These are phyloP conservation scores for Russula brevipes DNA, from an alignment of 768 basidiomycete species.

Conservation along the genomic window DNA sequence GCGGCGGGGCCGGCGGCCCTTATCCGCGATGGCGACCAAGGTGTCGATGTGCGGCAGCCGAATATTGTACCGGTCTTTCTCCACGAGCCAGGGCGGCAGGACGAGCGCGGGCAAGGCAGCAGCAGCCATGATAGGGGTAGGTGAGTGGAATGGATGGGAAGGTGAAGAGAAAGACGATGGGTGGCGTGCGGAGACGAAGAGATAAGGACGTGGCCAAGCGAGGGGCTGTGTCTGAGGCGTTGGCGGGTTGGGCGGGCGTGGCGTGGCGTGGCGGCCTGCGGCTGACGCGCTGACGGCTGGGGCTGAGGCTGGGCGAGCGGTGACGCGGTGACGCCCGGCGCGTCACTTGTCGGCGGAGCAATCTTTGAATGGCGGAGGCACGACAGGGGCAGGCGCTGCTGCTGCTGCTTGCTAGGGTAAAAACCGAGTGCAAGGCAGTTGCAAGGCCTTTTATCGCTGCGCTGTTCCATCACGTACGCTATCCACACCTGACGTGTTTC, in stretches of 20 bases:
- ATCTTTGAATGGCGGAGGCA: not conserved
- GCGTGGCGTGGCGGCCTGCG: no score
- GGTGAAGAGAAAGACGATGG: not conserved
- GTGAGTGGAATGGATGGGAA: not conserved
- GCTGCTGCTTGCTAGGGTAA: no score
- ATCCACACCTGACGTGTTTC: not conserved
- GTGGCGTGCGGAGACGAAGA: no score
- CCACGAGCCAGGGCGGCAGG: slow-evolving; percentile 10
- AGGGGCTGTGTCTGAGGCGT: not conserved
- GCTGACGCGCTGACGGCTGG: no score
- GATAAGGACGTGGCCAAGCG: not conserved
- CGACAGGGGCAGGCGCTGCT: no score
- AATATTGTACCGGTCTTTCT: slow-evolving; percentile 6
- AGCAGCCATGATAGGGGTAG: not conserved
- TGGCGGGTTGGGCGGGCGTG: no score
- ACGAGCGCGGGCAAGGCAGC: slow-evolving; percentile 3
- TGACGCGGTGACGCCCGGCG: not conserved
- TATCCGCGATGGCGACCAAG: slow-evolving; percentile 11
- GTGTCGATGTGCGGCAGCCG: slow-evolving; percentile 12
- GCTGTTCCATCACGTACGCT: not conserved
- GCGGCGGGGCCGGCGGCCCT: slow-evolving; percentile 12
- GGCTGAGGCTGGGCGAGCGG: no score
- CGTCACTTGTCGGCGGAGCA: not conserved
- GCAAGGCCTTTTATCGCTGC: not conserved
- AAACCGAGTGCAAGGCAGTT: not conserved